Base-by-base conservation (phyloP, 2,329 filamentous ascomycete genomes). In the Colletotrichum kahawae region DNA sequence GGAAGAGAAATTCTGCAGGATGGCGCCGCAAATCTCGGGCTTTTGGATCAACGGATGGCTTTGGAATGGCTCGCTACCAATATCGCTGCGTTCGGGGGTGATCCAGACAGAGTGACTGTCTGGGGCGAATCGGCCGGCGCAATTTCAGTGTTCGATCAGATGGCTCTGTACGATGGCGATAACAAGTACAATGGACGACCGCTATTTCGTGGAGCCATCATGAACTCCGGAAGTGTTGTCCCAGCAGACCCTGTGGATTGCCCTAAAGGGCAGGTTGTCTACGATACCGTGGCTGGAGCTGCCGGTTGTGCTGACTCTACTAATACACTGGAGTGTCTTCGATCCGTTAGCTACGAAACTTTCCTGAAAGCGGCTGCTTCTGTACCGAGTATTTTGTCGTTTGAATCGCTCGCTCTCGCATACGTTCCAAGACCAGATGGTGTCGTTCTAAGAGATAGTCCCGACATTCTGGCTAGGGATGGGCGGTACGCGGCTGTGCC, bases 31-130 rank as follows among this genome's bases (percentile, higher is more conserved):
- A 96, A 96, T 80, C 82, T 95, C 5, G 94, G 94, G 4, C 87
- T 95, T 4, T 86, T 94, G 0, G 94, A 96, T 79, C 94, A 96
- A 79, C 88, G 93, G 38, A 87, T 94, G 77, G 94, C 90, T 0
- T 86, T 96, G 8, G 85, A 95, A 81, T 96, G 94, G 94, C 90
- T 95, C 1, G 91, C 93, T 9, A 93, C 95, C 78, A 95, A 96
- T 78, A 95, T 96, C 71, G 91, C 86, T 1, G 88, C 91, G 0
- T 97, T 97, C 80, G 95, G 95, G 12, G 95, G 95, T 16, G 94
- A 96, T 81, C 92, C 94, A 0, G 86, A 87, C n/a, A 94, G 93
- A 81, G 93, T 96, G 7, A 96, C 94, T 0, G 93, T 96, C 74
- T 95, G 93, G 92, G 94, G 94, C 31, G 92, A 96, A 81, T 92